phyloP scores from a whole-genome alignment of 495 filamentous ascomycete species.

The Tricharina praecox region DNA sequence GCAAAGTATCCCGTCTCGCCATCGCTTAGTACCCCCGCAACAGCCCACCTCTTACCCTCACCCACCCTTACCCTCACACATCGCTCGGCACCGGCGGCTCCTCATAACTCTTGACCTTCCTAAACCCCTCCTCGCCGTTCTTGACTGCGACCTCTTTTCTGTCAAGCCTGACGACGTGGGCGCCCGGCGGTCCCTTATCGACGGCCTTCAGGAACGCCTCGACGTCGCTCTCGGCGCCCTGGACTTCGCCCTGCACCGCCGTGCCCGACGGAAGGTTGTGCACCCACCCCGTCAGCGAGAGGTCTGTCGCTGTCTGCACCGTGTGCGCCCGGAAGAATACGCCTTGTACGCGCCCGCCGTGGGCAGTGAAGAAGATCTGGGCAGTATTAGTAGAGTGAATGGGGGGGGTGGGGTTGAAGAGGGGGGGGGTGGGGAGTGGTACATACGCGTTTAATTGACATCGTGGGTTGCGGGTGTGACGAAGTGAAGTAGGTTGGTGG shows the following conservation, averaged over 20 bases:
- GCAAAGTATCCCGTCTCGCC: no score
- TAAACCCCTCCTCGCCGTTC: slow-evolving; percentile 4
- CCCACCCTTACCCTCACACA: no score
- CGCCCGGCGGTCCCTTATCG: background rate
- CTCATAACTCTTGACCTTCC: slow-evolving; percentile 5
- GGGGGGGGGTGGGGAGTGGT: no score
- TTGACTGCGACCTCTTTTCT: background rate
- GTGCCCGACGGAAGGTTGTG: slow-evolving; percentile 5
- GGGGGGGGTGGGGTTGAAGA: no score
- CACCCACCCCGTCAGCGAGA: slow-evolving; percentile 3
- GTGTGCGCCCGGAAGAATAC: slow-evolving; percentile 8
- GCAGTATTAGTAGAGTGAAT: no score
- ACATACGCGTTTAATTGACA: no score
- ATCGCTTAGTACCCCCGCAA: no score
- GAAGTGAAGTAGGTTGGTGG: no score
- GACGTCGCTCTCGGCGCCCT: slow-evolving; percentile 1
- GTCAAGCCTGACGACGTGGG: slow-evolving; percentile 7
- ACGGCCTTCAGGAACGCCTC: slow-evolving; percentile 3
- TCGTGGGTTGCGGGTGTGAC: no score
- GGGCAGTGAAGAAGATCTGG: slow-evolving; percentile 5
- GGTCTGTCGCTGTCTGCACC: background rate
- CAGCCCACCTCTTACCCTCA: no score
- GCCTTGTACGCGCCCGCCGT: slow-evolving; percentile 5
- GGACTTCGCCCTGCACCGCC: slow-evolving; percentile 3
- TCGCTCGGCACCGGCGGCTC: background rate